Evolutionary conservation across 768 basidiomycete species (phyloP), one percentile per base, ranked within the genome.

Genomic region (Dioszegia crocea): DNA sequence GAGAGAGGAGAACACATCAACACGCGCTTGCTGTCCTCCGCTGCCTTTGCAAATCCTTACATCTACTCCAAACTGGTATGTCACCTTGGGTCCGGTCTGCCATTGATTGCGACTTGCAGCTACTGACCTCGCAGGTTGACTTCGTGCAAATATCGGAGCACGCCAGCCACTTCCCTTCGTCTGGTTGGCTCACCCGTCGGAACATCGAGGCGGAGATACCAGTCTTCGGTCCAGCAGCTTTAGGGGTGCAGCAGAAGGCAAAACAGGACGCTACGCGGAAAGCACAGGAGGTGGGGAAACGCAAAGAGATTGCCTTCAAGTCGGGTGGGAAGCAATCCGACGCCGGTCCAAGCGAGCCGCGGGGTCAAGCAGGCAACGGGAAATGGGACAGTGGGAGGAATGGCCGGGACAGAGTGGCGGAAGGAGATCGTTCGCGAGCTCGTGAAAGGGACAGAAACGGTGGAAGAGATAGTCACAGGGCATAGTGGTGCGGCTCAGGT

Each of bases 1-100:
- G 82, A 86, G 1, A 6, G 19, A 31, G 82, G 83, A 66, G 85
- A 86, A 65, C 92, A 96, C 76, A 97, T 96, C 80, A 99, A 98
- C 75, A 91, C 96, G 76, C 89, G 89, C 1, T 83, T 99, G 40
- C 90, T 97, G 86, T 84, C 86, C 8, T 90, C 88, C 65, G 86
- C 90, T 43, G 86, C 91, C 3, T 99, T 98, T 78, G 85, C 91
- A 26, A 99, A 99, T 70, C 94, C 94, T 0, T 90, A 96, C 70
- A 83, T 98, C n/a, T 96, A 94, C 76, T 81, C 89, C 12, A 91
- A 91, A 67, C 84, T 99, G 1, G 93, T 75, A 21, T 54, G 70
- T 68, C 27, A 14, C n/a, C n/a, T n/a, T n/a, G n/a, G n/a, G n/a
- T n/a, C 45, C 6, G 21, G 16, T 39, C 3, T 11, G 11, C 14